A percentile compares a stretch with the other conserved stretches of the same genome.
phyloP scores from a whole-genome alignment of 768 basidiomycete species.

The Leccinellum albellum region DNA sequence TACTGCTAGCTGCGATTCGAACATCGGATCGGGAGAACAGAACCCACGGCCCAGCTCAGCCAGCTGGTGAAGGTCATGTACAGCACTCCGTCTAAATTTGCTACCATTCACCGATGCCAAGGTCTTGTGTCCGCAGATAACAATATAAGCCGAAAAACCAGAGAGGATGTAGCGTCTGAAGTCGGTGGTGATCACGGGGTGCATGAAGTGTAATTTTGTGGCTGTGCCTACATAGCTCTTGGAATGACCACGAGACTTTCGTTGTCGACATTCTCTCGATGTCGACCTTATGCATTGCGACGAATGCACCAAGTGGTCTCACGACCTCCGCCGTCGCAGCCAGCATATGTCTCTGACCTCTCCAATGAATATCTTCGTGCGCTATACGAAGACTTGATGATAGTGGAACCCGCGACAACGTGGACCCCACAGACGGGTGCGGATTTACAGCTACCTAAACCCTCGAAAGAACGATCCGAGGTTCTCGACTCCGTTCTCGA shows the following conservation, averaged over 20 bases:
- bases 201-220: neutral
- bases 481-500: neutral
- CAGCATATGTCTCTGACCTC: constrained; percentile 11
- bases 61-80: too few relatives aligned
- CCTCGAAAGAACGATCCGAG: constrained; percentile 2
- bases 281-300: constrained; percentile 8
- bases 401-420: constrained; percentile 18
- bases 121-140: too few relatives aligned
- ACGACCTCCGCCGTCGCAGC: neutral
- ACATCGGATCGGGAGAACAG: too few relatives aligned
- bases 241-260: constrained; percentile 8
- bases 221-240: neutral
- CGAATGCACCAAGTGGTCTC: constrained; percentile 20
- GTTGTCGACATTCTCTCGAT: constrained; percentile 5
- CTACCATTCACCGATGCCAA: too few relatives aligned
- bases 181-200: too few relatives aligned
- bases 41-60: too few relatives aligned
- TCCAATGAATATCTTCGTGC: constrained; percentile 16
- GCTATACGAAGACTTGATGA: constrained; percentile 42
- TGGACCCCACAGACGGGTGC: neutral
- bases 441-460: constrained; percentile 3
- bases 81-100: too few relatives aligned
- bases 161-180: too few relatives aligned
- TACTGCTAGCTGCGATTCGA: too few relatives aligned
- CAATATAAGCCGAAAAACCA: too few relatives aligned